Percentiles rank a stretch among this genome's conserved stretches.
These are phyloP conservation scores for Hippophae rhamnoides DNA, from an alignment of 306 rosid species.

Conservation along the genomic window DNA sequence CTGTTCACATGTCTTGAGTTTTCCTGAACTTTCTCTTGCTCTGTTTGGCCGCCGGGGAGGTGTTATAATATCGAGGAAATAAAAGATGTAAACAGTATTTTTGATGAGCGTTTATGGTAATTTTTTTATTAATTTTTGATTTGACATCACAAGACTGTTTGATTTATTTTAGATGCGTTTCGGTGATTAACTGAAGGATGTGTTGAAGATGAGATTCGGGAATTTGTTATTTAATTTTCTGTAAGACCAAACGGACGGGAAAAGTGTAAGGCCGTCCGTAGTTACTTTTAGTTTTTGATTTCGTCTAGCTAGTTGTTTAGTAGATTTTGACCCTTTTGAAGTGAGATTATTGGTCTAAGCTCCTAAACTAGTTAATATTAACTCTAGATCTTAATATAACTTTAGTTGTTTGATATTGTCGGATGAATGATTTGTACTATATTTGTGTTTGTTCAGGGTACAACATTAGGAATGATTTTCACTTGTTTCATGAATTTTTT, in stretches of 20 bases:
- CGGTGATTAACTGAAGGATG: not conserved
- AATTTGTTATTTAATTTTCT: not conserved
- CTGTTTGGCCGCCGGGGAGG: constrained; percentile 16
- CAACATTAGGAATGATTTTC: not conserved
- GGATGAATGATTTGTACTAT: too few species aligned
- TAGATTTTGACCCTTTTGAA: too few species aligned
- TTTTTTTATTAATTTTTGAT: not conserved
- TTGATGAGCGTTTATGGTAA: constrained; percentile 3
- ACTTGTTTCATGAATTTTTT: not conserved
- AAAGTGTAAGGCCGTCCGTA: not conserved
- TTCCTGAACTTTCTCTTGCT: not conserved
- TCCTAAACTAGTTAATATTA: too few species aligned
- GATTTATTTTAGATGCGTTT: not conserved
- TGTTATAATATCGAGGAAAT: not conserved
- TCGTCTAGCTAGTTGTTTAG: too few species aligned
- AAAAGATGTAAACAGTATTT: not conserved
- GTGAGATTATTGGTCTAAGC: too few species aligned
- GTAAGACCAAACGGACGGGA: constrained; percentile 5
- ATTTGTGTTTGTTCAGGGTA: not conserved
- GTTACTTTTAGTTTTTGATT: too few species aligned
- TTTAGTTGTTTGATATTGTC: too few species aligned
- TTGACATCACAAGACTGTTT: not conserved
- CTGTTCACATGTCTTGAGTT: constrained; percentile 11
- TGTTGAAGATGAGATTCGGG: not conserved
- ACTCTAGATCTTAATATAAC: too few species aligned